phyloP scores from a whole-genome alignment of 306 rosid species.

The Rubus parviflorus region DNA sequence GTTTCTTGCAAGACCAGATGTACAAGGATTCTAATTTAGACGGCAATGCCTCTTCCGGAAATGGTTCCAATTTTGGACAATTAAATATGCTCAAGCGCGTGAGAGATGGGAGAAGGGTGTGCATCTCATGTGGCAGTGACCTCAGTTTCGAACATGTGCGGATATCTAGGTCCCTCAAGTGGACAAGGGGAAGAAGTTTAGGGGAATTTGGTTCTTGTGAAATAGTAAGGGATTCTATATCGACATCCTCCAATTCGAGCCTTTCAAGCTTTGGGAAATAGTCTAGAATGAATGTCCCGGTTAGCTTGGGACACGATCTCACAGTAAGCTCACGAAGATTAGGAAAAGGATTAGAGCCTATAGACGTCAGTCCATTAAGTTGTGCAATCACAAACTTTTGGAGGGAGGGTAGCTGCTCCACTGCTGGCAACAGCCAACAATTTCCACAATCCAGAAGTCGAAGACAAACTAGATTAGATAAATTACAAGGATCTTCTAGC shows the following conservation, averaged over 20 bases:
- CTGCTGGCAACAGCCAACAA: not conserved
- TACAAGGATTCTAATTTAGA: fast-evolving
- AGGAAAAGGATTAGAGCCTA: not conserved
- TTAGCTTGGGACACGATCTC: not conserved
- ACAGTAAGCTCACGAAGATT: not conserved
- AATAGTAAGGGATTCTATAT: not conserved
- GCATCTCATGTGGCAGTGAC: not conserved
- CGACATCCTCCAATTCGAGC: not conserved
- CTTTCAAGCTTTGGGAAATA: not conserved
- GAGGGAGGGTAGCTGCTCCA: slow-evolving; percentile 27
- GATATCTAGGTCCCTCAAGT: fast-evolving
- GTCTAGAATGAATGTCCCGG: not conserved
- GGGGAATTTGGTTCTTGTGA: no score
- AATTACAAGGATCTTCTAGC: slow-evolving; percentile 15
- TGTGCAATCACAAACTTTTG: not conserved
- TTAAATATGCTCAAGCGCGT: fast-evolving
- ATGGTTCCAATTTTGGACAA: slow-evolving; percentile 30
- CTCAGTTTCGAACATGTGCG: fast-evolving
- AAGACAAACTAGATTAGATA: not conserved
- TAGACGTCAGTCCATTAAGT: not conserved
- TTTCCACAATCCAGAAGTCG: not conserved
- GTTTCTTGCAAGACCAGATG: not conserved
- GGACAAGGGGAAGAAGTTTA: not conserved
- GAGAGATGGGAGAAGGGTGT: slow-evolving; percentile 22
- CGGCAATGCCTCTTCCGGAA: slow-evolving; percentile 24